A percentile compares a stretch with the other conserved stretches of the same genome.
Conservation (phyloP, 2,329 filamentous ascomycete species). For the Ceratocystis smalleyi region DNA sequence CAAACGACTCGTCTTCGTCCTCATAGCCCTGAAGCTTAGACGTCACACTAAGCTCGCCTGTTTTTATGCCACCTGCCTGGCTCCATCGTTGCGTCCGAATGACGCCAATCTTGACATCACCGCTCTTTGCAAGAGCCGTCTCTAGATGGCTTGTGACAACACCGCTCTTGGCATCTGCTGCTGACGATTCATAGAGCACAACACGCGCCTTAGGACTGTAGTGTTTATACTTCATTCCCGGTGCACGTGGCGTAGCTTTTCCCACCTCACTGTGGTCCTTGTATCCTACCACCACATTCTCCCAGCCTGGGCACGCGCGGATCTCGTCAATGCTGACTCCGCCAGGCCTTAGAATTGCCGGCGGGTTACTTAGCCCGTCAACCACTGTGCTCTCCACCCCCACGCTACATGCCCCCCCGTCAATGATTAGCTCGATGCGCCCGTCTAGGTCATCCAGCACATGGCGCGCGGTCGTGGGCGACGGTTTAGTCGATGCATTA, state of each 20-base stretch:
- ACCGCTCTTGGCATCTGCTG: slow-evolving; percentile 24
- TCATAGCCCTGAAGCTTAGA: slow-evolving; percentile 21
- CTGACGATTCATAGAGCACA: slow-evolving; percentile 55
- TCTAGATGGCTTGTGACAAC: slow-evolving; percentile 26
- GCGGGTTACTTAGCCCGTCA: slow-evolving; percentile 69
- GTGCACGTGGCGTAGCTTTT: slow-evolving; percentile 55
- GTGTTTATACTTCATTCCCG: slow-evolving; percentile 98
- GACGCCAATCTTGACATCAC: slow-evolving; percentile 29
- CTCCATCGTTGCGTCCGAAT: slow-evolving; percentile 42
- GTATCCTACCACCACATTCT: slow-evolving; percentile 60
- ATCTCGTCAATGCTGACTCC: slow-evolving; percentile 74
- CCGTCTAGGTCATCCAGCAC: slow-evolving; percentile 73
- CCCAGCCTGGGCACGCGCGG: slow-evolving; percentile 62
- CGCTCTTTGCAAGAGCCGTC: slow-evolving; percentile 19
- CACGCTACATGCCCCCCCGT: slow-evolving; percentile 72
- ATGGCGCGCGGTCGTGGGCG: slow-evolving; percentile 78
- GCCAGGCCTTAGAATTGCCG: slow-evolving; percentile 69
- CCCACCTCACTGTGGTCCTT: slow-evolving; percentile 56
- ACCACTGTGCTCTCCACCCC: slow-evolving; percentile 96
- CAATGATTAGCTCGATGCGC: slow-evolving; percentile 70
- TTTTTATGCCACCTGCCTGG: slow-evolving; percentile 28
- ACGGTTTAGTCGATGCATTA: slow-evolving; percentile 86
- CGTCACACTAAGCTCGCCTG: slow-evolving; percentile 22
- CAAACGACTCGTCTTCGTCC: slow-evolving; percentile 22
- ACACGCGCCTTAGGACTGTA: slow-evolving; percentile 86